Base-by-base conservation (phyloP, 306 rosid genomes). In the Neltuma alba region DNA sequence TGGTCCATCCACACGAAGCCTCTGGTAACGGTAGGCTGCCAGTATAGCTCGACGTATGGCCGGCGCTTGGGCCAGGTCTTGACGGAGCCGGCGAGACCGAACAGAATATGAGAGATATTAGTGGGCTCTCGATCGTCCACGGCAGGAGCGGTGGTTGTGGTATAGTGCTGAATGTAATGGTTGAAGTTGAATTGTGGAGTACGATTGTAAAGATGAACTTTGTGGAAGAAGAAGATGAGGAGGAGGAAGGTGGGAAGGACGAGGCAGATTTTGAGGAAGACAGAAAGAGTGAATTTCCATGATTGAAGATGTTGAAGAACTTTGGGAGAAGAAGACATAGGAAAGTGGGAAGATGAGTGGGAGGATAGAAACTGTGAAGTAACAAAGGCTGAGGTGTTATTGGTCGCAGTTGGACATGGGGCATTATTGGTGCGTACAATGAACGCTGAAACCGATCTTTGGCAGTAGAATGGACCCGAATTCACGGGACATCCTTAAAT, bases 1-100 rank as follows among this genome's bases (percentile, higher is more conserved):
- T 48, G 33, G 1, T 92, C 97, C 0, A 94, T 60, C 98, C 98
- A 94, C 0, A 94, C 90, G 10, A 77, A 88, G 0, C 97, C 97
- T 28, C 89, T 83, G 15, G 91, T 88, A 62, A 60, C 12, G 61
- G 66, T 73, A 0, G 78, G 89, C 18, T 54, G 84, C 98, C 98
- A 92, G 90, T 92, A 94, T 4, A 90, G 85, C 57, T 92, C 88
- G 0, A 20, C 55, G 82, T 89, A 94, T 25, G 54, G 74, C 21
- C 75, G 86, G 9, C 96, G 92, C 2, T 61, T 27, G 27, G 77
- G 36, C 98, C 97, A 91, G 0, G 91, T 86, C 63, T 74, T 44
- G 6, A 66, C 28, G 0, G 96, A 88, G 63, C 89, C 92, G 6
- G 86, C 92, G 12, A 91, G 86, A 18, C 97, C 95, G 31, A 93